Base-by-base conservation (phyloP, 768 basidiomycete genomes). In the Cantharellus anzutake region DNA sequence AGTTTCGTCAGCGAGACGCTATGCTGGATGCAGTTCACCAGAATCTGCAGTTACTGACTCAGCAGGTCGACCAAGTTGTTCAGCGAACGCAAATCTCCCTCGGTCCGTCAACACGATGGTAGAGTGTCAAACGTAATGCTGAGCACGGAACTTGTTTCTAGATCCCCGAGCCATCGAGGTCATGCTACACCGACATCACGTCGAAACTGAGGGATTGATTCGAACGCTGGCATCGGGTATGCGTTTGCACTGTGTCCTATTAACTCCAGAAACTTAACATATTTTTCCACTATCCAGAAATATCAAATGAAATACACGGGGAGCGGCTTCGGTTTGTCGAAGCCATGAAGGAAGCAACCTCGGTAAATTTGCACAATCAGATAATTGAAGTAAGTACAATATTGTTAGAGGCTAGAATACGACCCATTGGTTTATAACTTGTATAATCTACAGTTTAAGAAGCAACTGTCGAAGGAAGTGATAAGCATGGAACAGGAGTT, bases 331-430 rank as follows among this genome's bases (percentile, higher is more conserved):
- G 86, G 3, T 92, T 93, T 65, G 86, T 92, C 3, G 90, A 93
- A 65, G 88, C 90, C n/a, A 93, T 92, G 89, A 86, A 86, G 67
- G 85, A 90, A 64, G 90, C 88, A 0, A 93, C 90, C 0, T 80
- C 80, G 1, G 86, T 93, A 65, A 91, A 92, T 63, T 81, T 93
- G 2, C 82, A 86, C 68, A 73, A 86, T 84, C 69, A 63, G 68
- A 61, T 4, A 2, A n/a, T 50, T 29, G n/a, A 51, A 56, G 7
- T 40, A 11, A 40, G 29, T 35, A 14, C 5, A 42, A 67, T 72
- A 29, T 29, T 29, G 20, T 29, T 29, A 29, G 20, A 29, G 20
- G 20, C 20, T 29, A 29, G 20, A 29, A 29, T 29, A 29, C 20
- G 20, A 29, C 20, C 20, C 20, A 29, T 29, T 29, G 20, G 20